Conservation (phyloP, 2,329 filamentous ascomycete species). For the Proliferodiscus dingleyae region DNA sequence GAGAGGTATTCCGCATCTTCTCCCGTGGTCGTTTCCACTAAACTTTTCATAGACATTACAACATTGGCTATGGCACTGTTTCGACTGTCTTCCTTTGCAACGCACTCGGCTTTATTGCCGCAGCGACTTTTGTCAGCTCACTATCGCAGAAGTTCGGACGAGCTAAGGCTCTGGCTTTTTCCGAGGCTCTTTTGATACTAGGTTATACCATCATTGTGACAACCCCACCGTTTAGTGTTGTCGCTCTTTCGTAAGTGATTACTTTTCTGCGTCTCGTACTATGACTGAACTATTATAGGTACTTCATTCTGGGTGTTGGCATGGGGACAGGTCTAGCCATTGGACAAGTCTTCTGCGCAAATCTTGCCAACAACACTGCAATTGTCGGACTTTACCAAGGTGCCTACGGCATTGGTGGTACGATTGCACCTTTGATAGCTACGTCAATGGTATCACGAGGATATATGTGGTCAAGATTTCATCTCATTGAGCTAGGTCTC, state of each 20-base stretch:
- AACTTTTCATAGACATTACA: conserved; percentile 47
- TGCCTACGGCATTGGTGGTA: conserved; percentile 59
- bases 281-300: conserved; percentile 31
- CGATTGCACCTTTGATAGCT: conserved; percentile 63
- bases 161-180: conserved; percentile 54
- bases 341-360: conserved; percentile 52
- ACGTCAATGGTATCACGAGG: conserved; percentile 55
- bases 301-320: conserved; percentile 60
- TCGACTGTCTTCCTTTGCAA: conserved; percentile 76
- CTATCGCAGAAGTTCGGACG: conserved; percentile 59
- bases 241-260: conserved; percentile 48
- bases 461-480: conserved; percentile 71
- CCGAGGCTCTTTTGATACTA: conserved; percentile 49
- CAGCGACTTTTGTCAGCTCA: conserved; percentile 59
- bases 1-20: conserved; percentile 44
- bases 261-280: background rate
- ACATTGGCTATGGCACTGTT: conserved; percentile 69
- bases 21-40: conserved; percentile 3
- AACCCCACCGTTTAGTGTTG: conserved; percentile 62
- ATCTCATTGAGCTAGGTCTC: conserved; percentile 58
- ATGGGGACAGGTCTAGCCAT: conserved; percentile 51
- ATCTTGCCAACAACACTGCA: conserved; percentile 46
- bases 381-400: conserved; percentile 60
- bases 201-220: conserved; percentile 61
- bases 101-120: conserved; percentile 69